phyloP scores from a whole-genome alignment of 768 basidiomycete species.

The Lactifluus echinatus region DNA sequence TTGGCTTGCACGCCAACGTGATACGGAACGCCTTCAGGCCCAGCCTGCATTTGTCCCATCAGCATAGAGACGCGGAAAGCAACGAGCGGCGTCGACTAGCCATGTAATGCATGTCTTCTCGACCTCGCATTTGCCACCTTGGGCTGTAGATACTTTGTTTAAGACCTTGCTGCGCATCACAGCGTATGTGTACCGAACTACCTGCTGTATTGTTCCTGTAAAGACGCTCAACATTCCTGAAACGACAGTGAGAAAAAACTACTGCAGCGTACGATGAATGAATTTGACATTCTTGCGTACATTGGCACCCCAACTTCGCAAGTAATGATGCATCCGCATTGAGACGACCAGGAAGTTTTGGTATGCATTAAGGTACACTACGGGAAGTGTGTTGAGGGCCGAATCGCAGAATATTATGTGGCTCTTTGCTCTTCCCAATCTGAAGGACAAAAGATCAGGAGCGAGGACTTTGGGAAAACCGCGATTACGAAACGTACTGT shows the following conservation, averaged over 20 bases:
- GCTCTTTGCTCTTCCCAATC: slow-evolving; percentile 61
- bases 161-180: slow-evolving; percentile 40
- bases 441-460: slow-evolving; percentile 25
- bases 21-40: slow-evolving; percentile 71
- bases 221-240: neutral
- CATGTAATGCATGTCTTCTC: slow-evolving; percentile 49
- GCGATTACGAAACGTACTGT: slow-evolving; percentile 38
- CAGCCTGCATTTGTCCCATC: slow-evolving; percentile 44
- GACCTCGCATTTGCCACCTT: slow-evolving; percentile 36
- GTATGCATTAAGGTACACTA: slow-evolving; percentile 76
- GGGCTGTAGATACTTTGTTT: slow-evolving; percentile 32
- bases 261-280: slow-evolving; percentile 40
- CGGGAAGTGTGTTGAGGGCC: slow-evolving; percentile 49
- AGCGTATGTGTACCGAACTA: slow-evolving; percentile 48
- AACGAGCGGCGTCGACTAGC: slow-evolving; percentile 32
- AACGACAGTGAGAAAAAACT: neutral
- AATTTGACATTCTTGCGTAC: slow-evolving; percentile 40
- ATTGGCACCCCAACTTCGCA: slow-evolving; percentile 49
- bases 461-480: neutral
- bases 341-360: slow-evolving; percentile 76
- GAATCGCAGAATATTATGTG: slow-evolving; percentile 79
- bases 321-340: slow-evolving; percentile 81
- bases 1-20: slow-evolving; percentile 47
- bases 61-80: neutral
- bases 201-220: slow-evolving; percentile 53